A percentile compares a stretch with the other conserved stretches of the same genome.
Conservation (phyloP, 2,329 filamentous ascomycete genomes). For the Aspergillus floridensis region DNA sequence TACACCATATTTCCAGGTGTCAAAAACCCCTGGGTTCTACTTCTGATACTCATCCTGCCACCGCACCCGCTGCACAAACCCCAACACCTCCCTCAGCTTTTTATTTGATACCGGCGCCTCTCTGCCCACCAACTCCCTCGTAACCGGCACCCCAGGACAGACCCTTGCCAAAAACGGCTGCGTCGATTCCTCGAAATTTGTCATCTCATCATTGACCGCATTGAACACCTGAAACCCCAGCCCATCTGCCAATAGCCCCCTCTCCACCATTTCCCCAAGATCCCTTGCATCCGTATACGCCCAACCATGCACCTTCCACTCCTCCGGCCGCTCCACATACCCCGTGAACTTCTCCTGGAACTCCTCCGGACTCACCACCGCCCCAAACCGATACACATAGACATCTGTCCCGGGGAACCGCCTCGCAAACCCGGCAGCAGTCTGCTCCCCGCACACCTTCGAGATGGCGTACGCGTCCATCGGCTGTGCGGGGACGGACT, state of each 20-base stretch:
- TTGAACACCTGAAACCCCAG: constrained; percentile 65
- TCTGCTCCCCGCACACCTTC: constrained; percentile 59
- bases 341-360: constrained; percentile 53
- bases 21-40: too few relatives aligned
- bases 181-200: constrained; percentile 50
- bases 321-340: constrained; percentile 52
- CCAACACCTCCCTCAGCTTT: constrained; percentile 59
- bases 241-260: constrained; percentile 52
- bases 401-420: constrained; percentile 55
- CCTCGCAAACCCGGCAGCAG: constrained; percentile 56
- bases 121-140: constrained; percentile 55
- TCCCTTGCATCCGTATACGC: constrained; percentile 62
- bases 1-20: neutral
- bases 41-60: constrained; percentile 14
- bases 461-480: constrained; percentile 62
- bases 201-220: constrained; percentile 62
- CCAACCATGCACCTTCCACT: constrained; percentile 60
- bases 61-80: constrained; percentile 57
- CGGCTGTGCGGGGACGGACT: constrained; percentile 58
- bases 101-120: constrained; percentile 61
- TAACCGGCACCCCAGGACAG: constrained; percentile 52
- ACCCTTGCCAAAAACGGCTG: constrained; percentile 52
- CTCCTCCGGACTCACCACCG: constrained; percentile 61
- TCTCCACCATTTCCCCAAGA: constrained; percentile 60
- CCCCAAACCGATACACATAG: constrained; percentile 59